phyloP scores from a whole-genome alignment of 2,329 filamentous ascomycete genomes.

The Diaporthe sp. region DNA sequence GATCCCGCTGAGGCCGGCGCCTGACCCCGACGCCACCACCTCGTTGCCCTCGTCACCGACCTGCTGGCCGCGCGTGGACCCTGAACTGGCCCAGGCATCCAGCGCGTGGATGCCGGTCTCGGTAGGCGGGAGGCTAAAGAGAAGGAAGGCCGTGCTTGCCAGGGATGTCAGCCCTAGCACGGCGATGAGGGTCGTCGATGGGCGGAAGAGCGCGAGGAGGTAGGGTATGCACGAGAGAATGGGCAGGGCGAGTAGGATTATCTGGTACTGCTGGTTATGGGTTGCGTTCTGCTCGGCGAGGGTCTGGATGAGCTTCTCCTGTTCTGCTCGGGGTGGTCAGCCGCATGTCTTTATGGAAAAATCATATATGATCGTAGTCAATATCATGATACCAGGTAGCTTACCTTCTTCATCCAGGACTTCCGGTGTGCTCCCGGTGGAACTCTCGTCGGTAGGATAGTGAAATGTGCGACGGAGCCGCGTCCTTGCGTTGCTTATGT shows the following conservation, averaged over 20 bases:
- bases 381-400: conserved; percentile 8
- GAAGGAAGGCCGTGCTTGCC: conserved; percentile 70
- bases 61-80: conserved; percentile 41
- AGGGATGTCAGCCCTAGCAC: conserved; percentile 75
- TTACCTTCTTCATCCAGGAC: conserved; percentile 82
- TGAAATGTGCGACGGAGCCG: conserved; percentile 82
- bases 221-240: conserved; percentile 68
- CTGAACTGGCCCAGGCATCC: conserved; percentile 57
- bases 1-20: conserved; percentile 29
- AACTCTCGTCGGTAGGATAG: conserved; percentile 74
- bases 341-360: conserved; percentile 63
- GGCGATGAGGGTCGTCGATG: conserved; percentile 54
- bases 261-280: conserved; percentile 70
- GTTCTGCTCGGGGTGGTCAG: conserved; percentile 58
- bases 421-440: conserved; percentile 65
- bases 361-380: not conserved
- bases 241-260: conserved; percentile 72
- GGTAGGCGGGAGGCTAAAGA: conserved; percentile 67
- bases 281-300: conserved; percentile 68
- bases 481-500: conserved; percentile 54
- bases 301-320: conserved; percentile 71
- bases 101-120: conserved; percentile 65
- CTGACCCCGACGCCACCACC: not conserved
- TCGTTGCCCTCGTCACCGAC: not conserved
- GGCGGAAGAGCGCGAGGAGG: conserved; percentile 60